These are phyloP conservation scores for Ormosia emarginata DNA, from an alignment of 306 rosid species.

Conservation along the genomic window DNA sequence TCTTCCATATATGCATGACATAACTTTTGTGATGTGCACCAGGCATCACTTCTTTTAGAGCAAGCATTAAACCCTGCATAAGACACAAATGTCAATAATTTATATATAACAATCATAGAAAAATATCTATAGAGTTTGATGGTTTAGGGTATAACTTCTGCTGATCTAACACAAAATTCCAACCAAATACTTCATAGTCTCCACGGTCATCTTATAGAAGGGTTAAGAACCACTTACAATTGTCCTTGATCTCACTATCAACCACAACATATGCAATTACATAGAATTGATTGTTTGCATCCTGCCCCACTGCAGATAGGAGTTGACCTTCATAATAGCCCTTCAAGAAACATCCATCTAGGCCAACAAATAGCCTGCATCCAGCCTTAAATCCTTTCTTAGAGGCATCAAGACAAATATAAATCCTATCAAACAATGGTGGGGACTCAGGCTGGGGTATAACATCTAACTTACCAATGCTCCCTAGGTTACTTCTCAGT, in stretches of 20 bases:
- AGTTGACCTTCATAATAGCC: background rate
- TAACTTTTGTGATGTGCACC: too few species aligned
- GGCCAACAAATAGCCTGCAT: background rate
- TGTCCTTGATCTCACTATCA: background rate
- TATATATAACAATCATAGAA: too few species aligned
- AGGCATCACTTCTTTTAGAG: too few species aligned
- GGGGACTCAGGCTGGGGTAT: background rate
- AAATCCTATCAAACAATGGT: background rate
- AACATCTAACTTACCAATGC: background rate
- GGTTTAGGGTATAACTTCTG: background rate
- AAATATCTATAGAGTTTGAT: too few species aligned
- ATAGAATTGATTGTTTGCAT: background rate
- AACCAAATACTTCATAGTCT: background rate
- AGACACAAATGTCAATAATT: too few species aligned
- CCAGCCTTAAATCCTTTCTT: background rate
- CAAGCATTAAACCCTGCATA: too few species aligned
- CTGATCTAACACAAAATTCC: background rate
- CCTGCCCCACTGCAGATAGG: background rate
- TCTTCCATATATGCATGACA: too few species aligned
- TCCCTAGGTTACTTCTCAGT: background rate
- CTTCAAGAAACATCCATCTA: background rate
- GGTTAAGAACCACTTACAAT: background rate
- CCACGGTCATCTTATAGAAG: background rate
- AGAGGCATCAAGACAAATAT: background rate
- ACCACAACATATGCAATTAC: background rate